These are phyloP conservation scores for Yarrowia bubula DNA, from an alignment of 805 yeast genomes.

Conservation along the genomic window DNA sequence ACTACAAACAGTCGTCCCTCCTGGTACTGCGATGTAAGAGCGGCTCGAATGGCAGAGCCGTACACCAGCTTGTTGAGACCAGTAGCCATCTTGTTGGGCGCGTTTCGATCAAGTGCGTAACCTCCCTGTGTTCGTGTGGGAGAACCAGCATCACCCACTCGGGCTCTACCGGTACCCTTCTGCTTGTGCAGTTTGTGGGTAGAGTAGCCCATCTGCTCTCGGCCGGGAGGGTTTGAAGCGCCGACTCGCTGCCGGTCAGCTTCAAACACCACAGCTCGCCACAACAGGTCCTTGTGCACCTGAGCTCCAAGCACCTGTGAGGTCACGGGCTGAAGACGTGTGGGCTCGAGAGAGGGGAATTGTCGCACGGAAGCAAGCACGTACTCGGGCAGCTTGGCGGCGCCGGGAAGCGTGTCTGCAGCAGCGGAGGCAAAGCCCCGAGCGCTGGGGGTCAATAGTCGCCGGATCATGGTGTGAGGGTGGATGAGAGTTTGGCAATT, in stretches of 20 bases:
- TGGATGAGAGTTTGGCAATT: no score
- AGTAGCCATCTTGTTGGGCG: slow-evolving; percentile 86
- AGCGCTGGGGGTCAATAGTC: slow-evolving; percentile 6
- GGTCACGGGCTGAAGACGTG: slow-evolving; percentile 71
- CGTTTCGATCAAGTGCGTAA: slow-evolving; percentile 81
- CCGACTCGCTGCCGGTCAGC: slow-evolving; percentile 88
- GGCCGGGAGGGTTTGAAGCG: slow-evolving; percentile 78
- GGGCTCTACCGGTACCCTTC: slow-evolving; percentile 92
- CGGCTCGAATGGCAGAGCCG: slow-evolving; percentile 71
- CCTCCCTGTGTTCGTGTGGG: slow-evolving; percentile 91
- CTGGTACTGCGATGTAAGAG: slow-evolving; percentile 77
- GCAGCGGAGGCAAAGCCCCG: slow-evolving; percentile 26
- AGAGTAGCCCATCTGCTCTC: slow-evolving; percentile 82
- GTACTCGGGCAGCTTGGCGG: slow-evolving; percentile 54
- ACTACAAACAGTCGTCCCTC: slow-evolving; percentile 68
- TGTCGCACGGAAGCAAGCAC: slow-evolving; percentile 74
- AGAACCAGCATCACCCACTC: slow-evolving; percentile 94
- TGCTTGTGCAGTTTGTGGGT: slow-evolving; percentile 81
- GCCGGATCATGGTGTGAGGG: slow-evolving; percentile 22
- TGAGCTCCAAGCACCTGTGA: slow-evolving; percentile 67
- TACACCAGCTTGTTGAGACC: slow-evolving; percentile 72
- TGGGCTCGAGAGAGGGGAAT: slow-evolving; percentile 91
- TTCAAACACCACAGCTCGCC: slow-evolving; percentile 93
- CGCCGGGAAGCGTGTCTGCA: slow-evolving; percentile 4
- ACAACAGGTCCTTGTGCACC: slow-evolving; percentile 82